A percentile compares a stretch with the other conserved stretches of the same genome.
phyloP scores from a whole-genome alignment of 768 basidiomycete genomes.

The Hypsizygus marmoreus region DNA sequence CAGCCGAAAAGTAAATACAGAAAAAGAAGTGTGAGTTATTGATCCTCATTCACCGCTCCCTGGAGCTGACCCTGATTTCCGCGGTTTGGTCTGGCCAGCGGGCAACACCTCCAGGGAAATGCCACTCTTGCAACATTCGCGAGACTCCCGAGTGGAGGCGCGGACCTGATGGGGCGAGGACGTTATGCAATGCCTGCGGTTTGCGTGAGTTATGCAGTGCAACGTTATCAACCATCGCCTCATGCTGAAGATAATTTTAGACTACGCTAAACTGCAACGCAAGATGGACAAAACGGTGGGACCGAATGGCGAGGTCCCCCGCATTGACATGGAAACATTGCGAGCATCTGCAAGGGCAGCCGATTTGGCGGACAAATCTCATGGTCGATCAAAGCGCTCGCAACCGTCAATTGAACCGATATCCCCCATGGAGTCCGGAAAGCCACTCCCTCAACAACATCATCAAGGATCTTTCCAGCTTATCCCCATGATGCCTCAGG shows the following conservation, averaged over 20 bases:
- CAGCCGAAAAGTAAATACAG: constrained; percentile 80
- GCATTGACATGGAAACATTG: constrained; percentile 75
- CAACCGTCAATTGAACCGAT: constrained; percentile 29
- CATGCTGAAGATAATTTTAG: too few species aligned
- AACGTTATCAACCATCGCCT: too few species aligned
- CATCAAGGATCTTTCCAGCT: constrained; percentile 69
- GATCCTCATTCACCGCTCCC: constrained; percentile 9
- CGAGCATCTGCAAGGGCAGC: constrained; percentile 71
- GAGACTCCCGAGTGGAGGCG: constrained; percentile 90
- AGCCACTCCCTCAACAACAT: constrained; percentile 33
- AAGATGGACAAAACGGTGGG: constrained; percentile 68
- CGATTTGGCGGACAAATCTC: constrained; percentile 41
- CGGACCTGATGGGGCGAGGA: constrained; percentile 82
- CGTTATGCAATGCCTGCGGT: constrained; percentile 84
- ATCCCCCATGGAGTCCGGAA: constrained; percentile 32
- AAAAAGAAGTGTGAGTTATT: constrained; percentile 75
- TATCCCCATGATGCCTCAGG: constrained; percentile 35
- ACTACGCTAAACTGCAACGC: constrained; percentile 83
- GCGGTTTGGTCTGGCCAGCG: constrained; percentile 53
- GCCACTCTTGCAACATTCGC: constrained; percentile 84
- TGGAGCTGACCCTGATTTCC: constrained; percentile 24
- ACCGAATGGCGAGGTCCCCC: constrained; percentile 54
- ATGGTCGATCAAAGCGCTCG: constrained; percentile 25
- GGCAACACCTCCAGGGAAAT: constrained; percentile 83
- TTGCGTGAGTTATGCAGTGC: constrained; percentile 72